These are phyloP conservation scores for Colletotrichum sp. DNA, from an alignment of 2,329 filamentous ascomycete genomes.

Conservation along the genomic window DNA sequence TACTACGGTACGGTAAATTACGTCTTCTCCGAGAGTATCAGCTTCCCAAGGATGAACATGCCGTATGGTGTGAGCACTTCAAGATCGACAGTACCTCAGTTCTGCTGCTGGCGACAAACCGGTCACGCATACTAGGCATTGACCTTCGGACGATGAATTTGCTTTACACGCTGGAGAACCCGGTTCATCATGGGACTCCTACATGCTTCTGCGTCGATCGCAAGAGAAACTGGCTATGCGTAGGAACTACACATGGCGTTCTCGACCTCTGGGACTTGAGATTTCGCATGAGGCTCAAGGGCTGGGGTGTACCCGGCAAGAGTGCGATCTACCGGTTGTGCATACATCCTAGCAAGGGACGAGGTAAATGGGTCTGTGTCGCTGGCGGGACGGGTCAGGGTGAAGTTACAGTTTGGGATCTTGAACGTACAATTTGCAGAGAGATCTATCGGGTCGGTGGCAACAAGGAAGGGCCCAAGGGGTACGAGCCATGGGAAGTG, in stretches of 20 bases:
- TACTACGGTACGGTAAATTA: slow-evolving; percentile 79
- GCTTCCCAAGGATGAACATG: slow-evolving; percentile 75
- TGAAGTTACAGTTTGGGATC: slow-evolving; percentile 94
- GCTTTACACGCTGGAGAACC: slow-evolving; percentile 82
- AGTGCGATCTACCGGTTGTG: slow-evolving; percentile 80
- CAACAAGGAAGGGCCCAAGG: slow-evolving; percentile 63
- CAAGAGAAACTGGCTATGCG: slow-evolving; percentile 85
- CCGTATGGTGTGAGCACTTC: slow-evolving; percentile 92
- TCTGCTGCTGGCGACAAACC: slow-evolving; percentile 85
- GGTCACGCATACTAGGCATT: slow-evolving; percentile 80
- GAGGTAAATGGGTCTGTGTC: slow-evolving; percentile 86
- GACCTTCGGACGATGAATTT: slow-evolving; percentile 87
- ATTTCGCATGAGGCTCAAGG: slow-evolving; percentile 87
- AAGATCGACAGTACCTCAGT: slow-evolving; percentile 82
- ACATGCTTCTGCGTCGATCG: slow-evolving; percentile 91
- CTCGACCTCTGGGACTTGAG: slow-evolving; percentile 95
- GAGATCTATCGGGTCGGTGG: slow-evolving; percentile 83
- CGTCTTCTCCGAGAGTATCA: slow-evolving; percentile 80
- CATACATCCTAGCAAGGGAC: slow-evolving; percentile 78
- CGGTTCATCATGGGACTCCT: slow-evolving; percentile 87
- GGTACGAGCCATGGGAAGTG: slow-evolving; percentile 85
- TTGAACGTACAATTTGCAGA: slow-evolving; percentile 86
- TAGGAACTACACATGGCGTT: slow-evolving; percentile 92
- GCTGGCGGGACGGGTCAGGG: slow-evolving; percentile 86
- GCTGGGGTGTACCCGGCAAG: slow-evolving; percentile 85